Evolutionary conservation across 768 basidiomycete species (phyloP).

Genomic region (Mrakia gelida): DNA sequence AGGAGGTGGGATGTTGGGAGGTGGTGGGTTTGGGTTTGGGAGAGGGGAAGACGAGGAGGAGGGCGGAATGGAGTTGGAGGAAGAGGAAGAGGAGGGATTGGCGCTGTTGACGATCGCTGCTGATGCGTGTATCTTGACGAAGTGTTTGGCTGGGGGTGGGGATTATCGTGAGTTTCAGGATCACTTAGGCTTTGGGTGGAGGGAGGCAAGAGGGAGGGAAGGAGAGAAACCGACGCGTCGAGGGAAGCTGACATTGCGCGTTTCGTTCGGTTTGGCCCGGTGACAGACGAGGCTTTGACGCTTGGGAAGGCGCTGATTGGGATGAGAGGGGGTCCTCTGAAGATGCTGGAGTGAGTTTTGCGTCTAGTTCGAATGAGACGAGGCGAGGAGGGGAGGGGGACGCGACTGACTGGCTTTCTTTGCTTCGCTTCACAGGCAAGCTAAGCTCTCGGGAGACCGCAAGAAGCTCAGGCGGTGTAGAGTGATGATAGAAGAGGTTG

Average conservation of each 20-base stretch:
- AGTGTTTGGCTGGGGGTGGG: slow-evolving; percentile 4
- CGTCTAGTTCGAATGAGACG: too few species aligned
- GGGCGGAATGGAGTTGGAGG: not conserved
- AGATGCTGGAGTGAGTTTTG: slow-evolving; percentile 9
- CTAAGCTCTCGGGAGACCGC: not conserved
- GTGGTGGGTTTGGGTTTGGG: not conserved
- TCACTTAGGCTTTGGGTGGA: too few species aligned
- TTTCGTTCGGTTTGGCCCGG: too few species aligned
- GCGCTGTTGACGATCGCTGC: not conserved
- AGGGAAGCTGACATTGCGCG: too few species aligned
- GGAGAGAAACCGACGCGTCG: too few species aligned
- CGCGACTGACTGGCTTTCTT: not conserved
- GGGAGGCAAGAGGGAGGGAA: too few species aligned
- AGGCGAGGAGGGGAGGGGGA: too few species aligned
- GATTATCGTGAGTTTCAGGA: not conserved
- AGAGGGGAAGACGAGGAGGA: not conserved
- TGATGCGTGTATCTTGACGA: not conserved
- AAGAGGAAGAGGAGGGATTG: not conserved
- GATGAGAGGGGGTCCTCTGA: slow-evolving; percentile 16
- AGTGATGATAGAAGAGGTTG: slow-evolving; percentile 2
- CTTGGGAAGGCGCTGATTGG: slow-evolving; percentile 1
- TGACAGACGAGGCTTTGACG: not conserved
- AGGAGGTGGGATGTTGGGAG: too few species aligned
- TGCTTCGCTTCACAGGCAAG: not conserved
- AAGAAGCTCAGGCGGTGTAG: not conserved